phyloP scores from a whole-genome alignment of 495 filamentous ascomycete species.

The Jackrogersella minutella region DNA sequence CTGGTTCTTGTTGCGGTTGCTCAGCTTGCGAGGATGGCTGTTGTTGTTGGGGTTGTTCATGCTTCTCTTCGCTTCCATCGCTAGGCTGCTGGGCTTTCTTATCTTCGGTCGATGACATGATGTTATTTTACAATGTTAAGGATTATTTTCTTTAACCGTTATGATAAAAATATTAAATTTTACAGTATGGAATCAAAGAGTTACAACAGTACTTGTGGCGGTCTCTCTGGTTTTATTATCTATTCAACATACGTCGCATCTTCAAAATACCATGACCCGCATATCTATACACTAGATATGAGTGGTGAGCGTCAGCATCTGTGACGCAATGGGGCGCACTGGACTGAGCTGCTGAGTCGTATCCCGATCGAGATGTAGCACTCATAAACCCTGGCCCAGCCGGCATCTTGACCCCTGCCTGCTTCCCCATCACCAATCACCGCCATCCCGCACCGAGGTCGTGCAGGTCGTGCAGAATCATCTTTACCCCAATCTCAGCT shows the following conservation, averaged over 20 bases:
- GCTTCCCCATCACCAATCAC: slow-evolving; percentile 11
- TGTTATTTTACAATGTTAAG: background rate
- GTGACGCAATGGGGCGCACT: slow-evolving; percentile 35
- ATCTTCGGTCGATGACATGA: slow-evolving; percentile 34
- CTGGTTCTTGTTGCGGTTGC: slow-evolving; percentile 6
- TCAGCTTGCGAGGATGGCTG: slow-evolving; percentile 7
- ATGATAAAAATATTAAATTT: background rate
- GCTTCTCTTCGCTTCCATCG: slow-evolving; percentile 19
- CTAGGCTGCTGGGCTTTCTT: slow-evolving; percentile 19
- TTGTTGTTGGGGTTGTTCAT: slow-evolving; percentile 3
- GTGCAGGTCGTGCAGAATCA: slow-evolving; percentile 11
- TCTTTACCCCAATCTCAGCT: background rate
- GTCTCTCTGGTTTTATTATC: slow-evolving; percentile 29
- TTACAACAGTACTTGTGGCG: background rate
- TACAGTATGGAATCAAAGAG: background rate
- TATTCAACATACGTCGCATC: slow-evolving; percentile 16
- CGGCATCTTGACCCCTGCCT: slow-evolving; percentile 19
- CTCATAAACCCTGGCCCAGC: background rate
- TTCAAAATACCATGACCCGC: slow-evolving; percentile 16
- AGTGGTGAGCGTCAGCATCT: slow-evolving; percentile 7
- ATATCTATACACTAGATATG: background rate
- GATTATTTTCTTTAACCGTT: background rate
- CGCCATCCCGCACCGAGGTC: slow-evolving; percentile 4
- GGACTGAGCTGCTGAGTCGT: slow-evolving; percentile 31
- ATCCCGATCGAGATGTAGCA: slow-evolving; percentile 18